Percentiles rank a stretch among this genome's conserved stretches.
Evolutionary conservation across 768 basidiomycete genomes (phyloP).

Genomic region (Russula lepida): DNA sequence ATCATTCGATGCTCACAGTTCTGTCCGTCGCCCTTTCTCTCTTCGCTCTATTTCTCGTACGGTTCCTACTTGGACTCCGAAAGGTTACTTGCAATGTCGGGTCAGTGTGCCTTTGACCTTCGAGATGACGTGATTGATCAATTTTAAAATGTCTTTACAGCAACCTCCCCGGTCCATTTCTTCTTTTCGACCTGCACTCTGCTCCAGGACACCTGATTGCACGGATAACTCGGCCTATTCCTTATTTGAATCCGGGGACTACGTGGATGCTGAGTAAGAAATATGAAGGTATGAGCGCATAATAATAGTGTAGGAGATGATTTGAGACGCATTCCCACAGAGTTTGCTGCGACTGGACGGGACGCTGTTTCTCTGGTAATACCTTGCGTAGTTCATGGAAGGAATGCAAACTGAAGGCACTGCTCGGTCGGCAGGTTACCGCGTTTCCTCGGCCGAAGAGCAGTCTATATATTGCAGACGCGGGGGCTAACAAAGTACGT

Average conservation of each 20-base stretch:
- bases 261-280: background rate
- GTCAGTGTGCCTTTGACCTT: background rate
- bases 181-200: background rate
- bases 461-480: slow-evolving; percentile 9
- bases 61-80: background rate
- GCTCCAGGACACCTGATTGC: background rate
- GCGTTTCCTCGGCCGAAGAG: background rate
- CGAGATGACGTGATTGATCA: background rate
- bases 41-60: background rate
- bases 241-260: background rate
- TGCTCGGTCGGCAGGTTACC: background rate
- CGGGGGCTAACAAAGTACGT: slow-evolving; percentile 12
- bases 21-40: background rate
- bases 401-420: background rate
- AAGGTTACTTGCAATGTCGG: background rate
- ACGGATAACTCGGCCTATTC: background rate
- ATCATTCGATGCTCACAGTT: background rate
- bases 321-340: background rate
- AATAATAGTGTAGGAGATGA: background rate
- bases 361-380: slow-evolving; percentile 1
- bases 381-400: background rate
- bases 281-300: background rate
- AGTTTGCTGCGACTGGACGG: slow-evolving; percentile 11
- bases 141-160: background rate
- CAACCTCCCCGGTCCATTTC: slow-evolving; percentile 1